These are phyloP conservation scores for Ogataea pignaliae DNA, from an alignment of 805 yeast genomes.

Conservation along the genomic window DNA sequence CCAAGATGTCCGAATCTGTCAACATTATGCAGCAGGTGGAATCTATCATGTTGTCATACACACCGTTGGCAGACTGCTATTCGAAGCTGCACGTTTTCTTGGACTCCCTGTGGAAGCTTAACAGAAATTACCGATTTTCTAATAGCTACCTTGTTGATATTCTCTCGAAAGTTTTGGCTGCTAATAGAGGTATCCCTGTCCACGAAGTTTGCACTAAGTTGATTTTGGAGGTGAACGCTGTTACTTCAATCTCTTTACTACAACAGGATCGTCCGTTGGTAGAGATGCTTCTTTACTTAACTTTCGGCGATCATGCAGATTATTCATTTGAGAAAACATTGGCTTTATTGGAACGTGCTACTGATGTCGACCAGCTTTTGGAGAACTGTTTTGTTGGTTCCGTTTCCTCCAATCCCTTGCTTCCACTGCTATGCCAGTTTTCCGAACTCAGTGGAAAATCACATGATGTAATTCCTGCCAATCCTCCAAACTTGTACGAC, in stretches of 20 bases:
- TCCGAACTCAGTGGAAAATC: not conserved
- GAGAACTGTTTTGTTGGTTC: no score
- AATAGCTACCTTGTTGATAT: conserved; percentile 38
- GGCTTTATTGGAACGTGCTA: no score
- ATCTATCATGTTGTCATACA: conserved; percentile 40
- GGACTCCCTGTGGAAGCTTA: conserved; percentile 36
- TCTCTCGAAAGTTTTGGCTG: conserved; percentile 26
- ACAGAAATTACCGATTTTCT: conserved; percentile 56
- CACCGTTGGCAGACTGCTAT: conserved; percentile 52
- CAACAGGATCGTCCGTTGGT: conserved; percentile 42
- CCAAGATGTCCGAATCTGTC: conserved; percentile 50
- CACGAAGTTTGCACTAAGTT: conserved; percentile 33
- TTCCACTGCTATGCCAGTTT: not conserved
- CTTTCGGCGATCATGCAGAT: not conserved
- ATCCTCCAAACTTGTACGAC: conserved; percentile 24
- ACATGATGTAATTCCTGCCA: not conserved
- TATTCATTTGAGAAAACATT: no score
- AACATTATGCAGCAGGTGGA: conserved; percentile 53
- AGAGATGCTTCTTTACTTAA: conserved; percentile 34
- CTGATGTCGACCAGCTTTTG: no score
- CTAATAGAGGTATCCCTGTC: conserved; percentile 18
- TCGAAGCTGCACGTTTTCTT: conserved; percentile 47
- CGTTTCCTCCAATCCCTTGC: no score
- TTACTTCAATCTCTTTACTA: conserved; percentile 43
- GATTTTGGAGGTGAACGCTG: conserved; percentile 42